These are phyloP conservation scores for Bassia scoparia DNA, from an alignment of 148 eudicot species.

Conservation along the genomic window DNA sequence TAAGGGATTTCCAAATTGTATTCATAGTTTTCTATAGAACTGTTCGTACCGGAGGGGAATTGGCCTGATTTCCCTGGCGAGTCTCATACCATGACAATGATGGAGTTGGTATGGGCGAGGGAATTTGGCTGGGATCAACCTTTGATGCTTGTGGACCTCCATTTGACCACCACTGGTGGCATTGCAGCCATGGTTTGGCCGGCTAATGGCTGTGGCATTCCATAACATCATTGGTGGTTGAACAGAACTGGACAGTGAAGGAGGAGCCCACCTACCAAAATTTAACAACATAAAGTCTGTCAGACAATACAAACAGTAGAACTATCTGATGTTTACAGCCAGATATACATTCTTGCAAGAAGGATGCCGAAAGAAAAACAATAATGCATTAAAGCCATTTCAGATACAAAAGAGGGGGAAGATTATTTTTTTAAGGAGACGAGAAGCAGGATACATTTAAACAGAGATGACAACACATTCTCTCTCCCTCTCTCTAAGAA, in stretches of 20 bases:
- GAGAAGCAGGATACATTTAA: no score
- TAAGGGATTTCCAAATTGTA: not conserved
- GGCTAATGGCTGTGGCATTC: slow-evolving; percentile 63
- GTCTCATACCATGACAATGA: slow-evolving; percentile 76
- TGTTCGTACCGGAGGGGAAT: slow-evolving; percentile 83
- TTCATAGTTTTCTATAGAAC: not conserved
- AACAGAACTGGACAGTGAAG: slow-evolving; percentile 50
- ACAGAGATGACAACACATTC: no score
- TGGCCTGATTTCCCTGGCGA: slow-evolving; percentile 89
- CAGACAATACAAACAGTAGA: not conserved
- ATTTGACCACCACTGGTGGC: slow-evolving; percentile 57
- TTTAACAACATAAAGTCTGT: slow-evolving; percentile 22
- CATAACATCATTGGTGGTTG: slow-evolving; percentile 69
- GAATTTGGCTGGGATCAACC: slow-evolving; percentile 92
- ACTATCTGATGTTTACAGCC: not conserved
- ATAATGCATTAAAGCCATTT: no score
- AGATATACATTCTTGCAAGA: not conserved
- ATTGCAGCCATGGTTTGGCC: slow-evolving; percentile 57
- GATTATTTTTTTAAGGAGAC: no score
- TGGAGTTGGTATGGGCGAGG: slow-evolving; percentile 67
- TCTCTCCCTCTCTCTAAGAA: no score
- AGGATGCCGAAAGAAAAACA: not conserved
- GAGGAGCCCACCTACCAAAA: slow-evolving; percentile 50
- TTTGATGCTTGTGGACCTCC: slow-evolving; percentile 51
- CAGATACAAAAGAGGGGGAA: no score